Conservation (phyloP, 2,329 filamentous ascomycete species). For the Cercospora citrullina region DNA sequence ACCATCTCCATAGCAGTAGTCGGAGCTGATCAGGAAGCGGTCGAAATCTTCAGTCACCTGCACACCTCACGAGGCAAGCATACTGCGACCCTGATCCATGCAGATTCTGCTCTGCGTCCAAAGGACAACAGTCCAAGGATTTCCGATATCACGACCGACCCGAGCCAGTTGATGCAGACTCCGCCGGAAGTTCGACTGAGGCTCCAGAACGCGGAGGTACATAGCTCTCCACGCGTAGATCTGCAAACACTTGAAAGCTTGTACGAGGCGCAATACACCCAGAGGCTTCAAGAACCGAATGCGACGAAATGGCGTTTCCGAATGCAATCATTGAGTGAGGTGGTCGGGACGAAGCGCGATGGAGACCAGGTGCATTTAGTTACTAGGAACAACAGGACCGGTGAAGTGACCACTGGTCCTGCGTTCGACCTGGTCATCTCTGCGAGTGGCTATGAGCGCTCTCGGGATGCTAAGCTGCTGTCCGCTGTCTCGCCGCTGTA, state of each 20-base stretch:
- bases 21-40: conserved; percentile 31
- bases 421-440: conserved; percentile 29
- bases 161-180: conserved; percentile 15
- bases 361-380: conserved; percentile 20
- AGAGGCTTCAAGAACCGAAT: conserved; percentile 26
- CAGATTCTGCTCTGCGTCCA: conserved; percentile 29
- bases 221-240: conserved; percentile 24
- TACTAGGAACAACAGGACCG: conserved; percentile 22
- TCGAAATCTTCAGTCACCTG: conserved; percentile 30
- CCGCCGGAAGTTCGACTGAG: conserved; percentile 27
- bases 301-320: conserved; percentile 28
- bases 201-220: conserved; percentile 13
- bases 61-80: conserved; percentile 25
- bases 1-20: conserved; percentile 30
- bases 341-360: conserved; percentile 21
- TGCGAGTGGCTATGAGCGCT: conserved; percentile 25
- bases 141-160: conserved; percentile 16
- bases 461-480: conserved; percentile 20
- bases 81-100: conserved; percentile 28
- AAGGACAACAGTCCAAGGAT: conserved; percentile 28
- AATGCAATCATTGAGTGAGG: conserved; percentile 21
- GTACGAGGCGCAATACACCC: conserved; percentile 31
- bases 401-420: conserved; percentile 14
- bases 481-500: conserved; percentile 20
- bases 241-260: conserved; percentile 28